Base-by-base conservation (phyloP, 306 rosid species). In the Trichosanthes cucumerina region DNA sequence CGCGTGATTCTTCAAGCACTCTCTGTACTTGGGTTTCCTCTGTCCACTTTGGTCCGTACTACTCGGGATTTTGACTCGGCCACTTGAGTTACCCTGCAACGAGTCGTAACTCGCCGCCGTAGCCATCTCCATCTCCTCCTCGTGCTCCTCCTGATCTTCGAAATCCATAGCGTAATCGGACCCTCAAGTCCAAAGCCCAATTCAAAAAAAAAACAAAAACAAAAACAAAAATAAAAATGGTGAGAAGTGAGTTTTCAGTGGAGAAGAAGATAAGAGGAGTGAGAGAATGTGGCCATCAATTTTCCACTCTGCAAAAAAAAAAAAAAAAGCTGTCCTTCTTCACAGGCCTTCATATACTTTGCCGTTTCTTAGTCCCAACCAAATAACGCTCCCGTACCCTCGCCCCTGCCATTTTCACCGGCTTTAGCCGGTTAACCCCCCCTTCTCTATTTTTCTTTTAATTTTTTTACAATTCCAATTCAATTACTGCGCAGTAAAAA, bases 1-100 rank as follows among this genome's bases (percentile, higher is more conserved):
- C 0, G 98, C 98, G 79, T 95, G 98, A 78, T 95, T 95, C 81
- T 95, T 95, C 39, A 87, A 66, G 68, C 98, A 95, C 93, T 95
- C 98, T 9, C 92, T 84, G 84, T 92, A 95, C 75, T 91, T 88
- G 2, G 81, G 84, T 77, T 82, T 88, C 63, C 87, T 87, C 19
- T 65, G 52, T 1, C 82, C 84, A n/a, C 54, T 78, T 28, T 53
- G 68, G 34, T 77, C 85, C 11, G 80, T 23, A 21, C 44, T 24
- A 23, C 33, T 41, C 19, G 53, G 44, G 79, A 76, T 68, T 89
- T 87, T 91, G 46, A 87, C 58, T 47, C 84, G 86, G 44, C 78
- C 21, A 0, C 47, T 74, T 2, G 84, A 79, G 90, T 89, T 84
- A 0, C 83, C 87, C 1, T 39, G 44, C 10, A 89, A 53, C 6